phyloP scores from a whole-genome alignment of 148 eudicot species.

The Polygonum aviculare region DNA sequence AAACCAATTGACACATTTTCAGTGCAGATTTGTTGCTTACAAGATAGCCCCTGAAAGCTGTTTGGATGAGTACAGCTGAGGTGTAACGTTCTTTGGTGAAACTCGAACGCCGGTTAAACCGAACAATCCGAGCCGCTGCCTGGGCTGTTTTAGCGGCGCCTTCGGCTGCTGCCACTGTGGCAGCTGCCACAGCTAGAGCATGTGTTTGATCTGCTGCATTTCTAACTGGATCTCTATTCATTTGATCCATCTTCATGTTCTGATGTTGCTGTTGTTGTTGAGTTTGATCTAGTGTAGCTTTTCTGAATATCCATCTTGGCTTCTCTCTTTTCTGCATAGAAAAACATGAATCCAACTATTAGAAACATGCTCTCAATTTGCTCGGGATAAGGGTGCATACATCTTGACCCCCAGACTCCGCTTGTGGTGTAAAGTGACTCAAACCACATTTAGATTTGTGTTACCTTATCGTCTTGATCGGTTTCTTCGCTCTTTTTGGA shows the following conservation, averaged over 20 bases:
- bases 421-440: neutral
- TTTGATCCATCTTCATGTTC: neutral
- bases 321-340: conserved; percentile 34
- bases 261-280: conserved; percentile 9
- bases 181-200: conserved; percentile 41
- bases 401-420: too few species aligned
- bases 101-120: conserved; percentile 22
- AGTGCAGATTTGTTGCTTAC: conserved; percentile 15
- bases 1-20: neutral
- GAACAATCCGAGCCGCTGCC: conserved; percentile 27
- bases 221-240: conserved; percentile 6
- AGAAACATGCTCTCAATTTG: too few species aligned
- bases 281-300: conserved; percentile 16
- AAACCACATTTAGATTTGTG: neutral
- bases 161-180: conserved; percentile 28
- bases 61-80: conserved; percentile 33
- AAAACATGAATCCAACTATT: neutral
- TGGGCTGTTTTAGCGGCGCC: conserved; percentile 38
- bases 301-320: conserved; percentile 39
- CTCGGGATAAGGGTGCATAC: too few species aligned
- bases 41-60: conserved; percentile 51
- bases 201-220: conserved; percentile 22
- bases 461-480: conserved; percentile 21
- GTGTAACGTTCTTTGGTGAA: conserved; percentile 20
- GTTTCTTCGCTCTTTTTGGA: conserved; percentile 13